Conservation (phyloP, 495 filamentous ascomycete genomes). For the Penicillium dipodomyicola region DNA sequence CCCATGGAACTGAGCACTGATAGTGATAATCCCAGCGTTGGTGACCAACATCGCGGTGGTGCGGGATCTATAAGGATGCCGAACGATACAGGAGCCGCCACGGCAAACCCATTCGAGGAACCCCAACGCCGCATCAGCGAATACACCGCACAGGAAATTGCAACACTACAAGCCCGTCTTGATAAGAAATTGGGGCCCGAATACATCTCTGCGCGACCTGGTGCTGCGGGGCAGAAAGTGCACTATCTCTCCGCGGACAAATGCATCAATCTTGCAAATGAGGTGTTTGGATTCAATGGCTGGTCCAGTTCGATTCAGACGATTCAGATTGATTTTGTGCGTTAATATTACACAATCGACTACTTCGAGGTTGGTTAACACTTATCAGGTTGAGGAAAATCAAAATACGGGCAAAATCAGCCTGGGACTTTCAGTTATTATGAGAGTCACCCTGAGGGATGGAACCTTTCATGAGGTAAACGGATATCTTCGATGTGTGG, state of each 20-base stretch:
- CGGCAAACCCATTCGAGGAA: slow-evolving; percentile 77
- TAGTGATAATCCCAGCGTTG: slow-evolving; percentile 55
- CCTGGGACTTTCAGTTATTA: slow-evolving; percentile 80
- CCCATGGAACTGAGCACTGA: slow-evolving; percentile 25
- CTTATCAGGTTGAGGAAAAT: slow-evolving; percentile 60
- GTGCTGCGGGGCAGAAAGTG: slow-evolving; percentile 77
- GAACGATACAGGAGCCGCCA: slow-evolving; percentile 28
- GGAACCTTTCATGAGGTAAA: slow-evolving; percentile 85
- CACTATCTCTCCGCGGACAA: slow-evolving; percentile 93
- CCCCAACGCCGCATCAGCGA: slow-evolving; percentile 61
- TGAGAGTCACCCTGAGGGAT: slow-evolving; percentile 84
- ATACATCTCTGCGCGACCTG: slow-evolving; percentile 82
- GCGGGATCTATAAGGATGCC: slow-evolving; percentile 41
- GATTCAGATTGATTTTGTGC: slow-evolving; percentile 86
- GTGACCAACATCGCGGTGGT: slow-evolving; percentile 68
- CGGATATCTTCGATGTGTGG: not conserved
- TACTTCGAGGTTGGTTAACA: slow-evolving; percentile 17
- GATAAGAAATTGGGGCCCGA: slow-evolving; percentile 96
- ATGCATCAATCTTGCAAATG: slow-evolving; percentile 91
- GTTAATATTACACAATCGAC: slow-evolving; percentile 10
- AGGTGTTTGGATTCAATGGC: slow-evolving; percentile 98
- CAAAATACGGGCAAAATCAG: slow-evolving; percentile 64
- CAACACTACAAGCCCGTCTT: slow-evolving; percentile 78
- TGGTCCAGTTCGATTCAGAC: slow-evolving; percentile 91
- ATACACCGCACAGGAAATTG: slow-evolving; percentile 87